These are phyloP conservation scores for Talaromyces islandicus DNA, from an alignment of 2,329 filamentous ascomycete species.

Conservation along the genomic window DNA sequence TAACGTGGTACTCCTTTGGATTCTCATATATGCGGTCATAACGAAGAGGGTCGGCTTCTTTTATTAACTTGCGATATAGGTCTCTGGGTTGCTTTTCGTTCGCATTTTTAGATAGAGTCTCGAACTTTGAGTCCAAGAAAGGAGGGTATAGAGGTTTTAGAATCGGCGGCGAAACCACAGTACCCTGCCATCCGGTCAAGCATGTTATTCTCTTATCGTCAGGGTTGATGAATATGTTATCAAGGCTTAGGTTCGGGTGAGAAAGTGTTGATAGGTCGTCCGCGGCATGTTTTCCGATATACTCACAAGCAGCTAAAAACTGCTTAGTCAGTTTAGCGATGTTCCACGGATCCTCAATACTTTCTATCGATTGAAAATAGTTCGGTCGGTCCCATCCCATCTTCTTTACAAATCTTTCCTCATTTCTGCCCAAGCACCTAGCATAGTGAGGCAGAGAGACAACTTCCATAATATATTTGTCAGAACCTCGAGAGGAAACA, in stretches of 20 bases:
- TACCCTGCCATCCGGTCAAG: conserved; percentile 16
- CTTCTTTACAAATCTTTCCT: background rate
- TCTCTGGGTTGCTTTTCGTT: background rate
- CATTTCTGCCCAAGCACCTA: background rate
- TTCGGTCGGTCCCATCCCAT: conserved; percentile 1
- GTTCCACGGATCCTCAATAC: background rate
- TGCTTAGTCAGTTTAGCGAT: background rate
- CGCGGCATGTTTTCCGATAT: background rate
- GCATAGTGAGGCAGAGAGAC: conserved; percentile 3
- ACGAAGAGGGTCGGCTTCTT: conserved; percentile 3
- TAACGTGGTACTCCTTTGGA: background rate
- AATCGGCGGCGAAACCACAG: conserved; percentile 8
- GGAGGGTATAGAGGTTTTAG: conserved; percentile 12
- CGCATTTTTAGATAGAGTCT: background rate
- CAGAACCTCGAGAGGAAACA: background rate
- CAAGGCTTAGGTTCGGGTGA: conserved; percentile 19
- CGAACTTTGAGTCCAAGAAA: conserved; percentile 2
- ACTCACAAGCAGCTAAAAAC: background rate
- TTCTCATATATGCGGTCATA: conserved; percentile 3
- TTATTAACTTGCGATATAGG: conserved; percentile 1
- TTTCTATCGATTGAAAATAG: background rate
- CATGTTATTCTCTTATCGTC: conserved; percentile 11
- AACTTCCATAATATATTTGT: background rate
- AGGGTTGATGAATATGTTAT: conserved; percentile 19
- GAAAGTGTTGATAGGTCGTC: conserved; percentile 13